Conservation (phyloP, 1,284 basidiomycete species). For the Naganishia cerealis region DNA sequence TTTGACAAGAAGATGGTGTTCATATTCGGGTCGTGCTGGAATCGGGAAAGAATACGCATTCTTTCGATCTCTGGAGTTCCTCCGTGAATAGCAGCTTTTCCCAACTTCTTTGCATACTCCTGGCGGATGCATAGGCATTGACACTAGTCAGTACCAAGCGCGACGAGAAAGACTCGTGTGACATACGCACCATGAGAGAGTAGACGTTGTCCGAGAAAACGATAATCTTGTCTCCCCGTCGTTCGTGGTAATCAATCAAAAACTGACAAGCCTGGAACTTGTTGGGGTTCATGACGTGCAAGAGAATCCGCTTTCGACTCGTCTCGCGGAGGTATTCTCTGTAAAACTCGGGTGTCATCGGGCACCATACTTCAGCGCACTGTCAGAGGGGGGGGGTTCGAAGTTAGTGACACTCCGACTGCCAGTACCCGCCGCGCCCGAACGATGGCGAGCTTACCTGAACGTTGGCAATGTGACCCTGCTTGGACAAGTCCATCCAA, state of each 20-base stretch:
- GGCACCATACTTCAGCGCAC: conserved; percentile 99
- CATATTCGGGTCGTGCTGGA: conserved; percentile 92
- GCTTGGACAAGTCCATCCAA: conserved; percentile 99
- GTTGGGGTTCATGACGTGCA: conserved; percentile 99
- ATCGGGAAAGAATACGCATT: conserved; percentile 89
- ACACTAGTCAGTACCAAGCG: background rate
- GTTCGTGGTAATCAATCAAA: conserved; percentile 96
- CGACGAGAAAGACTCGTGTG: background rate
- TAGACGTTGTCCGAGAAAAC: conserved; percentile 99
- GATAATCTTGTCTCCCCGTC: conserved; percentile 97
- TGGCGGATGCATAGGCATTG: conserved; percentile 48
- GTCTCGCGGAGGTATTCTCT: conserved; percentile 87
- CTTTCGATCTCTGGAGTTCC: conserved; percentile 93
- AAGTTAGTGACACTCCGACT: background rate
- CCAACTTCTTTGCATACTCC: conserved; percentile 92
- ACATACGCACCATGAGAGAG: conserved; percentile 77
- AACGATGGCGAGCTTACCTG: conserved; percentile 69
- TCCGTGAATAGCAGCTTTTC: conserved; percentile 94
- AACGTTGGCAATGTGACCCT: conserved; percentile 98
- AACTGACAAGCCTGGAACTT: conserved; percentile 99
- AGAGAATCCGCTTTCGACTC: conserved; percentile 86
- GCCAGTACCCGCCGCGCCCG: background rate
- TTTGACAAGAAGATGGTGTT: conserved; percentile 99
- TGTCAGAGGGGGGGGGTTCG: conserved; percentile 46
- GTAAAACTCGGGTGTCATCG: conserved; percentile 99